Evolutionary conservation across 23 red algal genomes (phyloP).

Genomic region (Agarophyton chilense): DNA sequence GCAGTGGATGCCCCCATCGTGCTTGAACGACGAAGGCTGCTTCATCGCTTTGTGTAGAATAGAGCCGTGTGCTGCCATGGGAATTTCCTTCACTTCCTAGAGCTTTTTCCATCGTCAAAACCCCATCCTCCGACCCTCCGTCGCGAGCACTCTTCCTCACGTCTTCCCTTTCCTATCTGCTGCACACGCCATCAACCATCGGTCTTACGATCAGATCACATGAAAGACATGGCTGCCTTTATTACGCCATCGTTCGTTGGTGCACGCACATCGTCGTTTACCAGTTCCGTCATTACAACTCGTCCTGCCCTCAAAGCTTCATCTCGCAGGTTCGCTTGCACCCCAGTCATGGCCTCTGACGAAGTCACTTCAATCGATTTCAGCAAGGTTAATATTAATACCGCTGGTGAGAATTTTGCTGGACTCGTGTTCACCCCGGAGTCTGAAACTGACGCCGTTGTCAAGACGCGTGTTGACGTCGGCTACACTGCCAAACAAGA

Average conservation of each 20-base stretch:
- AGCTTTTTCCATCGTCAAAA: too few species aligned
- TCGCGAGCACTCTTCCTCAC: too few species aligned
- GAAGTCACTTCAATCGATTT: constrained; percentile 64
- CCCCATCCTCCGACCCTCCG: too few species aligned
- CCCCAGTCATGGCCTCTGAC: neutral
- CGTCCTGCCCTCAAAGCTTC: neutral
- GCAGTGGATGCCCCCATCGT: too few species aligned
- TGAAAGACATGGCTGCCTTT: neutral
- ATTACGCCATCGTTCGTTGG: neutral
- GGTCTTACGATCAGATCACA: too few species aligned
- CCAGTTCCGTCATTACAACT: neutral
- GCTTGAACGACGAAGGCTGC: too few species aligned
- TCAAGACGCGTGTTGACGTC: constrained; percentile 77
- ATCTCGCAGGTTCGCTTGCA: neutral
- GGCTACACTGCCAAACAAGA: constrained; percentile 68
- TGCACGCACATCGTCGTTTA: neutral
- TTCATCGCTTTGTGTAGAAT: too few species aligned
- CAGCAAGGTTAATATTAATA: constrained; percentile 71
- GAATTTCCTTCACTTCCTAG: too few species aligned
- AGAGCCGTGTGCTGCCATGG: too few species aligned
- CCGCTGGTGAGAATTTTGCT: constrained; percentile 68
- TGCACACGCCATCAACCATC: too few species aligned
- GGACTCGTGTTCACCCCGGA: constrained; percentile 88
- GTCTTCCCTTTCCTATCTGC: too few species aligned
- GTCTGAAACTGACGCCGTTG: constrained; percentile 10